Evolutionary conservation across 208 protist species (phyloP).

Genomic region (Leishmania mexicana): DNA sequence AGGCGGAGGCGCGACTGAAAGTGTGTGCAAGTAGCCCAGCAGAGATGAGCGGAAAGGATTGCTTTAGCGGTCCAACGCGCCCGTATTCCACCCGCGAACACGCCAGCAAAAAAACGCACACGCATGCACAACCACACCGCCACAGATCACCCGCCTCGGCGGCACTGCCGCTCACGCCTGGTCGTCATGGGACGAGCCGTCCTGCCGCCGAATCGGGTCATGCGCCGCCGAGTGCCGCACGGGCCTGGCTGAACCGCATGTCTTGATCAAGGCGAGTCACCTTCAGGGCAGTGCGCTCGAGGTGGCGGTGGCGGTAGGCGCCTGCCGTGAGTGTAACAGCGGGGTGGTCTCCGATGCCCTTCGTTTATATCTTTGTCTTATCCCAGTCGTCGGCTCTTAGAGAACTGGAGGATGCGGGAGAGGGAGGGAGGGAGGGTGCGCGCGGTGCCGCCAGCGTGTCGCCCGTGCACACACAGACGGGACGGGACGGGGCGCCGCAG

Average conservation of each 20-base stretch:
- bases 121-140: neutral
- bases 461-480: neutral
- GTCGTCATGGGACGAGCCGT: neutral
- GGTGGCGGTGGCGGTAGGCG: too few relatives aligned
- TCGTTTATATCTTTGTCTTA: too few relatives aligned
- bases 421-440: neutral
- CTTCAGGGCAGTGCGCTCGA: too few relatives aligned
- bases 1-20: neutral
- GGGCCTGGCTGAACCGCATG: neutral
- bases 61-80: too few relatives aligned
- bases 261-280: too few relatives aligned
- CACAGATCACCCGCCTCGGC: neutral
- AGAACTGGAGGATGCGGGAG: neutral
- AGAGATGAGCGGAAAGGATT: neutral
- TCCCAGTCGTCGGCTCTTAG: neutral
- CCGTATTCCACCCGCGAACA: neutral
- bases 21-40: neutral
- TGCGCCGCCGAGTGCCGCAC: too few relatives aligned
- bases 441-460: neutral
- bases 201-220: neutral
- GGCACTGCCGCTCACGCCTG: neutral
- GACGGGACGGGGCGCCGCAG: neutral
- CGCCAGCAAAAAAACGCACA: too few relatives aligned
- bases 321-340: too few relatives aligned
- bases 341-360: too few relatives aligned